phyloP scores from a whole-genome alignment of 768 basidiomycete genomes.

The Agrocybe pediades region DNA sequence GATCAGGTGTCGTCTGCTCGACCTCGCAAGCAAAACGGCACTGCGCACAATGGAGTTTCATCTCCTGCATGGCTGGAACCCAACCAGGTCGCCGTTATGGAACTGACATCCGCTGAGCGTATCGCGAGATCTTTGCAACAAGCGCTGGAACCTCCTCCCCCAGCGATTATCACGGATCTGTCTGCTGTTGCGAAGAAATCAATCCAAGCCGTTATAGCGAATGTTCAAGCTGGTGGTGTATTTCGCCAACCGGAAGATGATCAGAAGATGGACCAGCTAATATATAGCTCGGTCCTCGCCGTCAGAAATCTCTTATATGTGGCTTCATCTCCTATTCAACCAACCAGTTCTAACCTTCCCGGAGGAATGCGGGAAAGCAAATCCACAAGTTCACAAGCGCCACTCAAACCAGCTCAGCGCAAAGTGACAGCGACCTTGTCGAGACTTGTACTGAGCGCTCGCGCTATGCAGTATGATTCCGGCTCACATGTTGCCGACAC shows the following conservation, averaged over 20 bases:
- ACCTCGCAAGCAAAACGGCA: slow-evolving; percentile 28
- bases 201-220: slow-evolving; percentile 65
- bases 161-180: slow-evolving; percentile 62
- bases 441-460: slow-evolving; percentile 86
- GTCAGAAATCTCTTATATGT: slow-evolving; percentile 79
- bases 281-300: slow-evolving; percentile 64
- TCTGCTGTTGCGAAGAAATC: slow-evolving; percentile 57
- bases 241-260: slow-evolving; percentile 56
- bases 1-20: slow-evolving; percentile 31
- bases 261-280: slow-evolving; percentile 60
- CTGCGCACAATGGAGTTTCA: slow-evolving; percentile 16
- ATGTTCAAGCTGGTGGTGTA: slow-evolving; percentile 48
- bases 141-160: slow-evolving; percentile 55
- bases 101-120: slow-evolving; percentile 67
- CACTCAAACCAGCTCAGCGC: slow-evolving; percentile 78
- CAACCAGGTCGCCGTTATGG: slow-evolving; percentile 30
- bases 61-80: slow-evolving; percentile 13
- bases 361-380: slow-evolving; percentile 48
- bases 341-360: slow-evolving; percentile 56
- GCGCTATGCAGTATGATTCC: slow-evolving; percentile 84
- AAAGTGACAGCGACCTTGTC: slow-evolving; percentile 90
- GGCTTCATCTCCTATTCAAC: slow-evolving; percentile 61
- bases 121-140: slow-evolving; percentile 69
- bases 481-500: slow-evolving; percentile 64
- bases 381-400: slow-evolving; percentile 47